Base-by-base conservation (phyloP, 768 basidiomycete genomes). In the Leccinum subtestaceum region DNA sequence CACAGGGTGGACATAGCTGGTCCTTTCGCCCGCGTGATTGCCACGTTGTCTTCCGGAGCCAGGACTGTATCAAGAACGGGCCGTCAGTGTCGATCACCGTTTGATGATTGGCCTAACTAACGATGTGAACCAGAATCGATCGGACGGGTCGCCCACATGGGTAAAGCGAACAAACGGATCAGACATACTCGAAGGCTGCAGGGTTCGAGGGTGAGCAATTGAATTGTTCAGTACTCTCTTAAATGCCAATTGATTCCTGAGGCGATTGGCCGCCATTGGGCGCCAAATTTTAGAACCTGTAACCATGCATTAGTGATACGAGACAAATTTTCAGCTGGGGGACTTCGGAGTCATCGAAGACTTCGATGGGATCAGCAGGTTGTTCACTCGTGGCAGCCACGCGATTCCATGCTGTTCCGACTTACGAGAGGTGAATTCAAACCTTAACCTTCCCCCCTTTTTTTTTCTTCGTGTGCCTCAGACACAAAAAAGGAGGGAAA, bases 361-460 rank as follows among this genome's bases (percentile, higher is more conserved):
- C 2, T 13, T 5, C 8, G 12, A 15, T n/a, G 38, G 25, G 21
- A 52, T 53, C 21, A 52, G 40, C 5, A 23, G 17, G 52, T 38
- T 58, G 32, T 11, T 23, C 31, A 40, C 65, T 61, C 58, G 65
- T 62, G 60, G 57, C 49, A 60, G 23, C 57, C 64, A 69, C 67
- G 67, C 46, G 63, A 50, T 19, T 40, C 58, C 64, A 60, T 63
- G 52, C 63, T 68, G 63, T 59, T 43, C 50, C 21, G 36, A 23
- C 31, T 46, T 45, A 19, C 17, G n/a, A 50, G 5, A 25, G 10
- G 5, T 12, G 10, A 23, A 23, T 23, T 23, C 23, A 21, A 65
- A 58, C 53, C 53, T 61, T 53, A 55, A n/a, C 7, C 17, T 27
- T 46, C 17, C 31, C 27, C 29, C 34, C 8, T 9, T 25, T 53